Evolutionary conservation across 306 rosid genomes (phyloP), one percentile per base, ranked within the genome.

Genomic region (Cucurbita moschata): DNA sequence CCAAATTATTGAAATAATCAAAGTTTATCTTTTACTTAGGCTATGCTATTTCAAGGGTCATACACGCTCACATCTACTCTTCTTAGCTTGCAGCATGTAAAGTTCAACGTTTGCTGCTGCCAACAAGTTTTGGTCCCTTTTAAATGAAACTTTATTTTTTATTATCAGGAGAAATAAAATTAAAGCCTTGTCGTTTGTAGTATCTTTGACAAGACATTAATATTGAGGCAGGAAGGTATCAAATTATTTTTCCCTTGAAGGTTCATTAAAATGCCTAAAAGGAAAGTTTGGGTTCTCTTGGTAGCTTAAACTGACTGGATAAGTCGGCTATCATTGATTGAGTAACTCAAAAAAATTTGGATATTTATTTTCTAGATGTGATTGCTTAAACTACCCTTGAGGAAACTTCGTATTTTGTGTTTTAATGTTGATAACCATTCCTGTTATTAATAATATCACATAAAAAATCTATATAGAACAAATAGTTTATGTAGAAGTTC

Each of bases 61-160:
- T 16, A 73, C 21, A 73, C 16, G 47, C 37, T 53, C 13, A 53
- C 49, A 52, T 52, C 63, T 71, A 38, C 15, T 7, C 53, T 46
- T 15, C 40, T 35, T 37, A 50, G 74, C 9, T 30, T 13, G 40
- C 21, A 35, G 43, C 30, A 9, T 63, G 26, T 10, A 40, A 9
- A 3, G 71, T 43, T 85, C 67, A 87, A 69, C 91, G 88, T 60
- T 87, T 85, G 8, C 91, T 88, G 2, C 91, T 87, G 1, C 91
- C 91, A 6, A 89, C 91, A 40, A 40, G 57, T n/a, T 53, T n/a
- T 53, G 57, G 23, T 8, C 58, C 58, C 18, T 18, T 54, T 2
- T 3, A n/a, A 54, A n/a, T 54, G 58, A 18, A 54, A 54, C 4
- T 0, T 54, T 54, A 1, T 26, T 7, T 23, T 54, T 53, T 54